These are phyloP conservation scores for Sclerotinia glacialis DNA, from an alignment of 2,329 filamentous ascomycete species.

Conservation along the genomic window DNA sequence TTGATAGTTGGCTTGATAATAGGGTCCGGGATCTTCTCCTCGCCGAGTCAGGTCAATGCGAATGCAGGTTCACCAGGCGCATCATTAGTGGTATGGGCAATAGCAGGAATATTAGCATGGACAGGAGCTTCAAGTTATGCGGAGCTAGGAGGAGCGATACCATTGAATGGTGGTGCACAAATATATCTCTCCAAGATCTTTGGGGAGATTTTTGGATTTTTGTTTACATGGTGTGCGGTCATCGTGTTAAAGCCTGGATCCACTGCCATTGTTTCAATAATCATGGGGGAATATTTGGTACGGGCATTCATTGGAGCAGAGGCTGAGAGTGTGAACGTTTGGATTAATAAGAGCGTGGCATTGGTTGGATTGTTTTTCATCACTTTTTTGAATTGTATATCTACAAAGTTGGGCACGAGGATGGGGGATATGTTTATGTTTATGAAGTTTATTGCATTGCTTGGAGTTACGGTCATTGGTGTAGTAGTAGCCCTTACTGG, in stretches of 20 bases:
- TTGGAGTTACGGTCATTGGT: constrained; percentile 83
- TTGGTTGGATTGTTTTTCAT: constrained; percentile 71
- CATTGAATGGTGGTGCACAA: constrained; percentile 89
- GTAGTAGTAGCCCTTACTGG: constrained; percentile 88
- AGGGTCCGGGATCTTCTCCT: constrained; percentile 94
- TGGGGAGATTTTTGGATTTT: constrained; percentile 85
- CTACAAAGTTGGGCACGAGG: constrained; percentile 81
- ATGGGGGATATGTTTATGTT: constrained; percentile 95
- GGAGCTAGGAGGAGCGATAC: constrained; percentile 92
- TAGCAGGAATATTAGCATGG: constrained; percentile 92
- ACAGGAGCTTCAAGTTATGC: constrained; percentile 94
- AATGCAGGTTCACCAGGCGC: constrained; percentile 91
- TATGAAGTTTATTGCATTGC: constrained; percentile 85
- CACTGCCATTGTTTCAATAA: constrained; percentile 92
- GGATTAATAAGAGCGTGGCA: constrained; percentile 88
- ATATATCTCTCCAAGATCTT: constrained; percentile 96
- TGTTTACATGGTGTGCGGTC: constrained; percentile 96
- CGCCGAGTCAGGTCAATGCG: constrained; percentile 85
- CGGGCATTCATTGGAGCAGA: constrained; percentile 84
- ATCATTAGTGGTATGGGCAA: constrained; percentile 83
- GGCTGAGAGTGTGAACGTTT: constrained; percentile 73
- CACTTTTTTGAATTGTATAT: constrained; percentile 85
- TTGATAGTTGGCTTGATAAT: constrained; percentile 92
- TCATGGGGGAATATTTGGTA: constrained; percentile 97
- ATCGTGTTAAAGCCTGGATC: constrained; percentile 91